These are phyloP conservation scores for Aspergillus jensenii DNA, from an alignment of 2,329 filamentous ascomycete genomes.

Conservation along the genomic window DNA sequence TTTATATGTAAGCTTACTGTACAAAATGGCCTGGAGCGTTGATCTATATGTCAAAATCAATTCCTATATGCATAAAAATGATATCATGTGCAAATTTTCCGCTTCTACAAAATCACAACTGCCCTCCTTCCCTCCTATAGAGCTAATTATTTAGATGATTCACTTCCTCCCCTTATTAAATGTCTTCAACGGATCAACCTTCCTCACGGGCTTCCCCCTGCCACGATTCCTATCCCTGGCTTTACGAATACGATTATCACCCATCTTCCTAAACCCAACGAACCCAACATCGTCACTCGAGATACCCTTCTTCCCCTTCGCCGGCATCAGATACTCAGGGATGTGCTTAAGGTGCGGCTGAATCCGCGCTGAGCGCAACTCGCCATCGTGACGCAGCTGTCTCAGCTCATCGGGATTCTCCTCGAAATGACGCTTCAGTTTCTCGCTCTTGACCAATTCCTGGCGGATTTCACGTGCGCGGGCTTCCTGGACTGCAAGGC, in stretches of 20 bases:
- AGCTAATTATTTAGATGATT: not conserved
- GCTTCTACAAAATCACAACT: not conserved
- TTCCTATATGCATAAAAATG: conserved; percentile 3
- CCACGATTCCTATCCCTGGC: conserved; percentile 45
- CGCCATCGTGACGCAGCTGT: conserved; percentile 86
- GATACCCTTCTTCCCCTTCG: conserved; percentile 68
- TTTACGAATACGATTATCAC: conserved; percentile 54
- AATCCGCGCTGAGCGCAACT: conserved; percentile 76
- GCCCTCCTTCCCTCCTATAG: not conserved
- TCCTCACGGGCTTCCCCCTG: conserved; percentile 47
- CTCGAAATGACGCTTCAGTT: conserved; percentile 92
- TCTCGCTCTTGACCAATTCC: conserved; percentile 90
- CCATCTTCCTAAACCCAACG: conserved; percentile 61
- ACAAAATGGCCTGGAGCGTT: not conserved
- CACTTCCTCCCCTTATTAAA: conserved; percentile 63
- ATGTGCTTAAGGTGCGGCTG: conserved; percentile 92
- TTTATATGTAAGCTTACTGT: not conserved
- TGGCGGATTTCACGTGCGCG: conserved; percentile 82
- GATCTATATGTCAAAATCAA: not conserved
- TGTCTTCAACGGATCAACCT: conserved; percentile 81
- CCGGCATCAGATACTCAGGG: conserved; percentile 87
- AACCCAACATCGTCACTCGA: conserved; percentile 70
- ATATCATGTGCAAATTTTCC: conserved; percentile 8
- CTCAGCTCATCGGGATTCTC: conserved; percentile 89
- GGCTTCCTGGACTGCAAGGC: conserved; percentile 85